Percentiles rank a stretch among this genome's conserved stretches.
phyloP scores from a whole-genome alignment of 116 monocot species.

The Dioscorea cayenensis region DNA sequence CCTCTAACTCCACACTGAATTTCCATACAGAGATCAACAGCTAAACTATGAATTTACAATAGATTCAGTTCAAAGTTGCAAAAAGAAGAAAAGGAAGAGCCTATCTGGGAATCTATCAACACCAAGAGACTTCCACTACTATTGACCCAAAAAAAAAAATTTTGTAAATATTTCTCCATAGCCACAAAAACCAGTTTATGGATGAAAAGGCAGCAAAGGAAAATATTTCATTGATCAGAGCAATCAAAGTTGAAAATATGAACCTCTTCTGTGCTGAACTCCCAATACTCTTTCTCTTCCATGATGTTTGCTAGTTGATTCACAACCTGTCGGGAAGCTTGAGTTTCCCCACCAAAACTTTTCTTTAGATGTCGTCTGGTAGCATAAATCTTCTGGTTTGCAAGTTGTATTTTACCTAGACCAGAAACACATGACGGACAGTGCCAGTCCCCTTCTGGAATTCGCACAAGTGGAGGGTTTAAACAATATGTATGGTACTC shows the following conservation, averaged over 20 bases:
- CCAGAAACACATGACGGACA: constrained; percentile 77
- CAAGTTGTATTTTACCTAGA: constrained; percentile 27
- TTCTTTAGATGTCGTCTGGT: constrained; percentile 22
- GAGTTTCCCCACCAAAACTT: constrained; percentile 35
- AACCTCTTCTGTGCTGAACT: constrained; percentile 79
- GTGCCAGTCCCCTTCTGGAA: constrained; percentile 96
- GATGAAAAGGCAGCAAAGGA: background rate
- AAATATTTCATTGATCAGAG: background rate
- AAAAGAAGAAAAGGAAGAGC: background rate
- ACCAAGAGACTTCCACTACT: background rate
- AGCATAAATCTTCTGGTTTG: constrained; percentile 11
- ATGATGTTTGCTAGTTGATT: constrained; percentile 47
- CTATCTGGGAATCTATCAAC: background rate
- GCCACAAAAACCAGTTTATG: background rate
- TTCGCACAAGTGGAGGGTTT: constrained; percentile 73
- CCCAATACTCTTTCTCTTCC: constrained; percentile 93
- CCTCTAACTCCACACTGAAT: no score
- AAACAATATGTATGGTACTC: constrained; percentile 98
- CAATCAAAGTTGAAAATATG: background rate
- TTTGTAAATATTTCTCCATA: background rate
- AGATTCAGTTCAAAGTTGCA: background rate
- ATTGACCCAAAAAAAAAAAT: background rate
- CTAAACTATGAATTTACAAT: no score
- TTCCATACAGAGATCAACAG: no score
- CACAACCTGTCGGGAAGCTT: constrained; percentile 38